A percentile compares a stretch with the other conserved stretches of the same genome.
Evolutionary conservation across 2,329 filamentous ascomycete genomes (phyloP).

Genomic region (Colletotrichum tabaci): DNA sequence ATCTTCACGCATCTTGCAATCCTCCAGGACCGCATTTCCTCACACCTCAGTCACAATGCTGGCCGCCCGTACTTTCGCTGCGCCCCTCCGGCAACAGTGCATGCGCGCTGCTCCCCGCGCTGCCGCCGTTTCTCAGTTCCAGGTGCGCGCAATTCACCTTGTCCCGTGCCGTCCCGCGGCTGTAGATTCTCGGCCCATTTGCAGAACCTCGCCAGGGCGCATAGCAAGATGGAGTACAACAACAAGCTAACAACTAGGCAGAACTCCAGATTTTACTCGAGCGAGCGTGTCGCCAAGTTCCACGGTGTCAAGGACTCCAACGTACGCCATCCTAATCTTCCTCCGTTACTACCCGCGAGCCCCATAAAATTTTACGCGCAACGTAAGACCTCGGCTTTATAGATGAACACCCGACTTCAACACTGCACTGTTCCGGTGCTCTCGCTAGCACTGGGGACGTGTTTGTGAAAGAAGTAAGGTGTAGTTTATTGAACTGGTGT

Average conservation of each 20-base stretch:
- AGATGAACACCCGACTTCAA: conserved; percentile 3
- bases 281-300: conserved; percentile 90
- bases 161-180: conserved; percentile 42
- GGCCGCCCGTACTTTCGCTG: conserved; percentile 83
- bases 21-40: conserved; percentile 42
- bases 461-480: background rate
- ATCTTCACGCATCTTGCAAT: conserved; percentile 45
- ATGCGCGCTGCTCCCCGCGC: conserved; percentile 77
- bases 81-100: conserved; percentile 83
- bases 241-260: conserved; percentile 47
- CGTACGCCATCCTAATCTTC: conserved; percentile 67
- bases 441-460: background rate
- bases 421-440: background rate
- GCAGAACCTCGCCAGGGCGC: conserved; percentile 17
- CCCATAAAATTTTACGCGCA: conserved; percentile 39
- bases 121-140: conserved; percentile 63
- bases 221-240: conserved; percentile 15
- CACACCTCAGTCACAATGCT: conserved; percentile 76
- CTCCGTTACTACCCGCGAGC: conserved; percentile 25
- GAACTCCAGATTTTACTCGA: conserved; percentile 76
- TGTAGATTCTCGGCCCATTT: conserved; percentile 45
- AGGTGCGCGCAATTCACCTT: conserved; percentile 65
- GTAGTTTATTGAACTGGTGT: conserved; percentile 36
- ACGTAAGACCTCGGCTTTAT: conserved; percentile 21
- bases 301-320: conserved; percentile 89